A percentile compares a stretch with the other conserved stretches of the same genome.
These are phyloP conservation scores for Royoungia palumana DNA, from an alignment of 768 basidiomycete genomes.

Conservation along the genomic window DNA sequence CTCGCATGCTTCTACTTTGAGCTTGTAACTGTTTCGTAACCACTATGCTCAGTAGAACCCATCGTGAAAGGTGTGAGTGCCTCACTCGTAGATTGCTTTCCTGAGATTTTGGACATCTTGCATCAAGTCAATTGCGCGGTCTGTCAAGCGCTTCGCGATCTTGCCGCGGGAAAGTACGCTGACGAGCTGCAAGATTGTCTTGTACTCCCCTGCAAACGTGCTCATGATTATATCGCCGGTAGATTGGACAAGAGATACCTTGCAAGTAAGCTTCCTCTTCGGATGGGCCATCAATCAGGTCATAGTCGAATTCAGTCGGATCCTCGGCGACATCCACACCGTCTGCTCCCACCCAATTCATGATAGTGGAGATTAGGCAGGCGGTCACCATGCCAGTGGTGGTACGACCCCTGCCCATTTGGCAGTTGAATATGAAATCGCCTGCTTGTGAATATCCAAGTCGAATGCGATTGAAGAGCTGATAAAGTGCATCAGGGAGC, in stretches of 20 bases:
- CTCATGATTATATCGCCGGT: background rate
- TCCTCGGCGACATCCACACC: constrained; percentile 37
- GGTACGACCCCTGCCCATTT: constrained; percentile 90
- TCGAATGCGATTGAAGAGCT: constrained; percentile 73
- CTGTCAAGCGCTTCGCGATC: constrained; percentile 85
- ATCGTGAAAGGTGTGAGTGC: constrained; percentile 5
- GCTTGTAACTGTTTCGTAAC: constrained; percentile 65
- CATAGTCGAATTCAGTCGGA: constrained; percentile 45
- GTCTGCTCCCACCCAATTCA: constrained; percentile 53
- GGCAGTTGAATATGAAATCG: constrained; percentile 93
- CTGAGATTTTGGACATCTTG: constrained; percentile 96
- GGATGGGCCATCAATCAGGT: constrained; percentile 75
- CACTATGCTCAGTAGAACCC: constrained; percentile 2
- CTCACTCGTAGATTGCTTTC: constrained; percentile 92
- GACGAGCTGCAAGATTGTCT: constrained; percentile 92
- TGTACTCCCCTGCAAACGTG: constrained; percentile 80
- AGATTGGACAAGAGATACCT: constrained; percentile 43
- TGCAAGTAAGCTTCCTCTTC: constrained; percentile 89
- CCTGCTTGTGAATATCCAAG: constrained; percentile 54
- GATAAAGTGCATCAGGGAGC: constrained; percentile 78
- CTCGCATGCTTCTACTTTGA: constrained; percentile 82
- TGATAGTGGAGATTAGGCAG: constrained; percentile 75
- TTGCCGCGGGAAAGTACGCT: constrained; percentile 91
- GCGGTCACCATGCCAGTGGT: constrained; percentile 96
- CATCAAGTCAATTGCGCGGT: constrained; percentile 87